Conservation (phyloP, 257 asterid species). For the Ballota nigra region DNA sequence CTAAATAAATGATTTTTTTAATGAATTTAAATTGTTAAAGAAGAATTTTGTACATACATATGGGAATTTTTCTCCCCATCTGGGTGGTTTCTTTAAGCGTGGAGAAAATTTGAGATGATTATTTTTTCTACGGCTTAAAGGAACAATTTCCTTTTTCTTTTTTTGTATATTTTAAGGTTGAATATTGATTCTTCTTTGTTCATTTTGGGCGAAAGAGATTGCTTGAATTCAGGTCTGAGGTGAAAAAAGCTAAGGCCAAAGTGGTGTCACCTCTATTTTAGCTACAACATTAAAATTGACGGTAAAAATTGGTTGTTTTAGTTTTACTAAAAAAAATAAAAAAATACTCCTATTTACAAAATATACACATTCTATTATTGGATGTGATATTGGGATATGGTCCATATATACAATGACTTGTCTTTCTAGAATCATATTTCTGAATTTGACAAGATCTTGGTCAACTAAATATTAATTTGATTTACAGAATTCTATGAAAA, state of each 20-base stretch:
- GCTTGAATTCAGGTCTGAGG: conserved; percentile 41
- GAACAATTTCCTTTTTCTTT: background rate
- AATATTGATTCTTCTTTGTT: background rate
- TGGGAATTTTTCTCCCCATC: conserved; percentile 46
- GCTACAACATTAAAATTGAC: conserved; percentile 28
- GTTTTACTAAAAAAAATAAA: background rate
- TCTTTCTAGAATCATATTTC: background rate
- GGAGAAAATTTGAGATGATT: background rate
- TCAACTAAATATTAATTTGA: background rate
- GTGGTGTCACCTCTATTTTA: conserved; percentile 27
- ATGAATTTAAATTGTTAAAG: too few species aligned
- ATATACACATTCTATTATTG: background rate
- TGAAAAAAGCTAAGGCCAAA: conserved; percentile 32
- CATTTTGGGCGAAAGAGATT: conserved; percentile 35
- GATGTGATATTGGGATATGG: too few species aligned
- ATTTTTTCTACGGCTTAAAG: conserved; percentile 17
- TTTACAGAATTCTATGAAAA: too few species aligned
- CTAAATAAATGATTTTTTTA: too few species aligned
- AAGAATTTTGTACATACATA: too few species aligned
- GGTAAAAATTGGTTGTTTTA: conserved; percentile 25
- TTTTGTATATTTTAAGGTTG: conserved; percentile 7
- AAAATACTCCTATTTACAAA: background rate
- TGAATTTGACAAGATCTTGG: background rate
- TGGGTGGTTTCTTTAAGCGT: background rate
- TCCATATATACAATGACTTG: too few species aligned